Evolutionary conservation across 306 rosid genomes (phyloP), one percentile per base, ranked within the genome.

Genomic region (Prunus mongolica): DNA sequence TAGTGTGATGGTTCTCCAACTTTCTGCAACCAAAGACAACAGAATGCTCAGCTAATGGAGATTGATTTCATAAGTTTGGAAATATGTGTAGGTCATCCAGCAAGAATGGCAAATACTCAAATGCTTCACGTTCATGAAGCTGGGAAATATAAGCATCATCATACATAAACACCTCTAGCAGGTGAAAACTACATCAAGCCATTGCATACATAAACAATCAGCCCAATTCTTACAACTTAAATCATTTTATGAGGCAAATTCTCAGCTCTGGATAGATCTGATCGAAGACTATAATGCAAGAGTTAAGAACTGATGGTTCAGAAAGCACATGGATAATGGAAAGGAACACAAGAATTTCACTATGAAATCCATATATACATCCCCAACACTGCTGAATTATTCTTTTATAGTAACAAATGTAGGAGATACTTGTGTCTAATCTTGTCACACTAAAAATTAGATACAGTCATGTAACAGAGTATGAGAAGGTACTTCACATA

Each of bases 1-100:
- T 83, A 78, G 67, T 24, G 73, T 44, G 84, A 34, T 82, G 65
- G 71, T 76, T 84, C 84, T 86, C 63, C 89, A 62, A 83, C 85
- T 76, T 69, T 83, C 93, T 87, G 87, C 89, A 73, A 67, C 41
- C 34, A 87, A 68, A 64, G 62, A 84, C 22, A 69, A 19, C 28
- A 69, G 30, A 25, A 14, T 3, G 18, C 41, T 61, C 41, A 65
- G 57, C 41, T 19, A 58, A 30, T 24, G 14, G 7, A 41, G 34
- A 32, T 58, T 34, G 44, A 12, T 44, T 65, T 13, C 22, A 51
- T 12, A 16, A 24, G 52, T 51, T 27, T 2, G 28, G 71, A 30
- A 24, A 73, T 32, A 67, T 10, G 71, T 58, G 67, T 58, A 51
- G 28, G 30, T 67, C 16, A 19, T 38, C 8, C 50, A n/a, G 56